phyloP scores from a whole-genome alignment of 805 yeast species.

The Saturnispora quitensis region DNA sequence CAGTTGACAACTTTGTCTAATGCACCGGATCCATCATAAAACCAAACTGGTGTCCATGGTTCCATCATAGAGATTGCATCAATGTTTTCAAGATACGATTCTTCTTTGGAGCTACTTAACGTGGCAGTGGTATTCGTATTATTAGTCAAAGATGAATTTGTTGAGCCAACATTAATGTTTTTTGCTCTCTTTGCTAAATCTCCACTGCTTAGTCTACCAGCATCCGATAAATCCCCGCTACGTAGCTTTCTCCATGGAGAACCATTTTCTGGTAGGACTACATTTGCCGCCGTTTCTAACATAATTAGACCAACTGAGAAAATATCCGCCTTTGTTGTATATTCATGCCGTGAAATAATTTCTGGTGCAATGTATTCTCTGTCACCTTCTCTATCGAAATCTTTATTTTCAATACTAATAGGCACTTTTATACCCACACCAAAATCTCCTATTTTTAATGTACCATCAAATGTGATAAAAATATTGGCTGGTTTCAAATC shows the following conservation, averaged over 20 bases:
- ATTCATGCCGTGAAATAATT: constrained; percentile 69
- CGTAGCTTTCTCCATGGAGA: constrained; percentile 92
- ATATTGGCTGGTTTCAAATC: constrained; percentile 95
- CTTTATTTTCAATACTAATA: constrained; percentile 34
- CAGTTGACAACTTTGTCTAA: constrained; percentile 74
- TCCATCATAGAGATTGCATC: constrained; percentile 5
- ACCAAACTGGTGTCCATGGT: constrained; percentile 76
- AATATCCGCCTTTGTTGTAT: constrained; percentile 88
- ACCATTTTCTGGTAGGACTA: constrained; percentile 91
- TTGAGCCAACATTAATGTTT: neutral
- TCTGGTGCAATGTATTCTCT: constrained; percentile 98
- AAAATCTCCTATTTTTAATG: constrained; percentile 90
- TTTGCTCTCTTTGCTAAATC: constrained; percentile 35
- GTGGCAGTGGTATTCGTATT: neutral
- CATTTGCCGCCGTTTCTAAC: constrained; percentile 93
- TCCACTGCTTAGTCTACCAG: constrained; percentile 74
- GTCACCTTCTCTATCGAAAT: constrained; percentile 92
- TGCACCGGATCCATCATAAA: constrained; percentile 60
- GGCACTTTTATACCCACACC: constrained; percentile 88
- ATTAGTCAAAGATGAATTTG: neutral
- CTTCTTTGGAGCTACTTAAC: neutral
- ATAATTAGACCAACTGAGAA: constrained; percentile 90
- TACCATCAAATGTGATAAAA: constrained; percentile 90
- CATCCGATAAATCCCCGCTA: constrained; percentile 92
- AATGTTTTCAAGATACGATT: neutral